phyloP scores from a whole-genome alignment of 371 early-diverging fungal genomes.

The Mucor plumbeus region DNA sequence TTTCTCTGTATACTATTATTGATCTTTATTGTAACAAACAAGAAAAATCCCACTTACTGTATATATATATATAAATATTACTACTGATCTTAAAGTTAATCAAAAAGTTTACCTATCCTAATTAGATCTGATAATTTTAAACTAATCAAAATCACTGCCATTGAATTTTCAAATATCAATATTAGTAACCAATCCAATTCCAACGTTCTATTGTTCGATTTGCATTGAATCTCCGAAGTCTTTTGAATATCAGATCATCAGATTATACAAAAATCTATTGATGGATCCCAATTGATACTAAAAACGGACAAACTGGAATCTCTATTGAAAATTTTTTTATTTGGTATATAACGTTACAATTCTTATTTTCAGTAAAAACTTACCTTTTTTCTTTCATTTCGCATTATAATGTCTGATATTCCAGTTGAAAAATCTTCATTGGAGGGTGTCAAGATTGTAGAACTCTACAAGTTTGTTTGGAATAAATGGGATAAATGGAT shows the following conservation, averaged over 20 bases:
- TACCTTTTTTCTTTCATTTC: not conserved
- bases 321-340: not conserved
- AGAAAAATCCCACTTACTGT: no score
- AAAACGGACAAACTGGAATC: not conserved
- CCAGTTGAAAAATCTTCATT: not conserved
- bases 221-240: not conserved
- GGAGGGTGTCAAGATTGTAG: constrained; percentile 31
- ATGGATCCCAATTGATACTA: not conserved
- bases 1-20: no score
- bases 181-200: not conserved
- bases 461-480: constrained; percentile 39
- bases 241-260: constrained; percentile 28
- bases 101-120: no score
- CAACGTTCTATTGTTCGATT: not conserved
- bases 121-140: no score
- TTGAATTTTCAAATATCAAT: not conserved
- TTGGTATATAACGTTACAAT: not conserved
- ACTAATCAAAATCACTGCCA: no score
- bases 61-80: no score
- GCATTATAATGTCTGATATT: constrained; percentile 4
- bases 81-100: no score
- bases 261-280: constrained; percentile 14
- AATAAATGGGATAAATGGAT: constrained; percentile 25
- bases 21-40: no score
- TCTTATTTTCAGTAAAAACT: not conserved